Percentiles rank a stretch among this genome's conserved stretches.
phyloP scores from a whole-genome alignment of 2,329 filamentous ascomycete species.

The Ciborinia camelliae region DNA sequence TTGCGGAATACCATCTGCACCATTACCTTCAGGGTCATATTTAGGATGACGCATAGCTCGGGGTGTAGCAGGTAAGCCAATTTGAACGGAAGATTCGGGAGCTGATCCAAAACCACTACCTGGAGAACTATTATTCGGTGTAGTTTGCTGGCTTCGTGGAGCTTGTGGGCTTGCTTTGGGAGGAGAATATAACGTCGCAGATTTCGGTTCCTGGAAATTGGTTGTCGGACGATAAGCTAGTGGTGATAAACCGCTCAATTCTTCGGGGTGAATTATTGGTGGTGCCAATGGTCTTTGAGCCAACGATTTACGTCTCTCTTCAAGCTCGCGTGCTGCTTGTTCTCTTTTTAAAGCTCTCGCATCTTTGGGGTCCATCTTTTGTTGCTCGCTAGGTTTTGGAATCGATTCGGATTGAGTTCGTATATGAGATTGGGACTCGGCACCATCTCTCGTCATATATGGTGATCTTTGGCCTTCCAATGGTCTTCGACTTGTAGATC shows the following conservation, averaged over 20 bases:
- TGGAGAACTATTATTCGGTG: conserved; percentile 37
- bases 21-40: conserved; percentile 56
- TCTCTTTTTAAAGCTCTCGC: conserved; percentile 68
- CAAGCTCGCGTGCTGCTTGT: conserved; percentile 76
- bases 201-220: conserved; percentile 27
- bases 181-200: conserved; percentile 30
- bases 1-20: conserved; percentile 55
- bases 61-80: conserved; percentile 86
- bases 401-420: conserved; percentile 42
- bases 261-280: conserved; percentile 70
- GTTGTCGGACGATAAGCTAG: conserved; percentile 30
- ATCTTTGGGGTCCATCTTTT: conserved; percentile 53
- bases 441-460: conserved; percentile 27
- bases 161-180: conserved; percentile 41
- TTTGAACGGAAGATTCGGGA: conserved; percentile 46
- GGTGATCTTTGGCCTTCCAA: conserved; percentile 22
- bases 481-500: conserved; percentile 36
- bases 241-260: conserved; percentile 43
- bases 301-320: conserved; percentile 81
- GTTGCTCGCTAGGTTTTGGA: conserved; percentile 33
- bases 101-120: conserved; percentile 45
- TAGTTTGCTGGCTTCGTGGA: conserved; percentile 61
- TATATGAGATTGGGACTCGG: conserved; percentile 28
- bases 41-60: conserved; percentile 82
- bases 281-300: conserved; percentile 77